Base-by-base conservation (phyloP, 2,329 filamentous ascomycete species). In the Leptographium lundbergii region DNA sequence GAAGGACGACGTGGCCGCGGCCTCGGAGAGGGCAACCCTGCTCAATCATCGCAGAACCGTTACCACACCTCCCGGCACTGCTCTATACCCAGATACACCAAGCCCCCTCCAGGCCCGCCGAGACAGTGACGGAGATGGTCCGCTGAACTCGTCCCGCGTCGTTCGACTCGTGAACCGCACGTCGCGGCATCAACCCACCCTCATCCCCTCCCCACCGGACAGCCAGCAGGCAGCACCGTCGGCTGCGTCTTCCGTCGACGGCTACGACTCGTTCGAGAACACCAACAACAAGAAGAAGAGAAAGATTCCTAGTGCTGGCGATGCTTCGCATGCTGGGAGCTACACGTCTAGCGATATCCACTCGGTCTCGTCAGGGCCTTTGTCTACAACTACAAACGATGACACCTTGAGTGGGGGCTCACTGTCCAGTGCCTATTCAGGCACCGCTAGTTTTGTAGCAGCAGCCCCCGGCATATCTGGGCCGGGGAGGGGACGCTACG, bases 231-330 rank as follows among this genome's bases (percentile, higher is more conserved):
- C 60, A 1, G 42, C 86, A 55, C 80, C 80, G 51, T 90, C 89
- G 14, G 84, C 86, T 27, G 79, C 82, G 6, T 87, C 86, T 5
- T 87, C 86, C 3, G 76, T 82, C 13, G 92, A 97, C 70, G 91
- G 91, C 17, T 97, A 97, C 70, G 94, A 99, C 71, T 94, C 90
- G 7, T 95, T 96, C 67, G 94, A 99, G 72, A 97, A 97, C 67
- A 95, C 90, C 42, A 97, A 96, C 71, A 99, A 99, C 70, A 99
- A 99, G 74, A 99, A 97, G 77, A 97, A 99, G 73, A 83, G 94
- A 65, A 99, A 99, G 74, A 97, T 99, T 45, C 94, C 94, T 0
- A 91, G 91, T 0, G 90, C 89, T 11, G 88, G 89, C 22, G 88
- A 89, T 66, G 77, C 84, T 17, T 81, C 71, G 4, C 65, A 78